These are phyloP conservation scores for Anethum foeniculum DNA, from an alignment of 140 eudicot species.

Conservation along the genomic window DNA sequence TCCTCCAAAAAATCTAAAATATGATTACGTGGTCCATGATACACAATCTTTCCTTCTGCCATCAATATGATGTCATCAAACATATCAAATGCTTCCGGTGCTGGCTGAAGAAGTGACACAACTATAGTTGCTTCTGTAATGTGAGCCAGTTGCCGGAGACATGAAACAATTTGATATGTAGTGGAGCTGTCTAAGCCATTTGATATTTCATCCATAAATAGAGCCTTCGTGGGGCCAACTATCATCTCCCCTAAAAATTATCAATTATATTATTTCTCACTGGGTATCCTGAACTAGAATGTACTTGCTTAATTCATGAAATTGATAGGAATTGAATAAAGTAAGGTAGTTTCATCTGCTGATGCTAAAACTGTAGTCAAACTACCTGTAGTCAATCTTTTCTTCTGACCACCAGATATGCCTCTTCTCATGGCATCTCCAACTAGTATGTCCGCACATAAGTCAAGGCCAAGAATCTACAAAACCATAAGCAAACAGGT, in stretches of 20 bases:
- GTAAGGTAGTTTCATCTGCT: background rate
- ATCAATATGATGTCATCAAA: slow-evolving; percentile 59
- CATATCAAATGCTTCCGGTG: slow-evolving; percentile 62
- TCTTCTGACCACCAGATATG: slow-evolving; percentile 70
- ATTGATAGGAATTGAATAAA: background rate
- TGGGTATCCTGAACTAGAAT: background rate
- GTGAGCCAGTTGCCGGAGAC: slow-evolving; percentile 56
- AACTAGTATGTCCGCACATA: slow-evolving; percentile 48
- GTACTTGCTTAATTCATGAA: background rate
- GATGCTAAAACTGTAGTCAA: background rate
- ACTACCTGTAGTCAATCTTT: slow-evolving; percentile 56
- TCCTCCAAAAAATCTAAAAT: slow-evolving; percentile 48
- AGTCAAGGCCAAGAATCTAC: slow-evolving; percentile 58
- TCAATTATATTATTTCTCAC: slow-evolving; percentile 10
- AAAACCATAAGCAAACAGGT: background rate
- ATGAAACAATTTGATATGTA: slow-evolving; percentile 53
- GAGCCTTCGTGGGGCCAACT: slow-evolving; percentile 60
- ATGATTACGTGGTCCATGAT: slow-evolving; percentile 51
- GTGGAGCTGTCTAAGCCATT: slow-evolving; percentile 75
- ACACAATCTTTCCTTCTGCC: slow-evolving; percentile 63
- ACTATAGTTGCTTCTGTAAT: slow-evolving; percentile 52
- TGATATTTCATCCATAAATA: slow-evolving; percentile 65
- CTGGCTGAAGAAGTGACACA: slow-evolving; percentile 63
- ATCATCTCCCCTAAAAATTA: slow-evolving; percentile 53
- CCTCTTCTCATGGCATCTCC: slow-evolving; percentile 71